phyloP scores from a whole-genome alignment of 1,139 yeast genomes.

The Pichia sp. region DNA sequence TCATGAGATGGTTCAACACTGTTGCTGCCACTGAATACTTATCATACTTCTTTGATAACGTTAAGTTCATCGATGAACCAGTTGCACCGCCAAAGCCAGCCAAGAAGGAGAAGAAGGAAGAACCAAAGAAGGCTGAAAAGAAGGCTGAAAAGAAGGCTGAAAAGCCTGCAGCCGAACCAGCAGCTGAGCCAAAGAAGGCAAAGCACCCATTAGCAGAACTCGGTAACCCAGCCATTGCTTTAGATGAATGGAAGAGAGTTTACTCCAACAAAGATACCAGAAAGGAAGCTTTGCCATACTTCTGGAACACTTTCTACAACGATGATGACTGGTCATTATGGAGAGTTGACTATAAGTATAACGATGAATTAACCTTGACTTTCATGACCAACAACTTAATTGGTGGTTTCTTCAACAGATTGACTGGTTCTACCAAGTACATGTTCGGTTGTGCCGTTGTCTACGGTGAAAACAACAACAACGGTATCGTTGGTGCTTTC shows the following conservation, averaged over 20 bases:
- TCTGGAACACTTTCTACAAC: slow-evolving; percentile 90
- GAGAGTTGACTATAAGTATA: slow-evolving; percentile 96
- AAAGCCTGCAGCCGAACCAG: slow-evolving; percentile 42
- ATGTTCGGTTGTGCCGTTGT: slow-evolving; percentile 92
- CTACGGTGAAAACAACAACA: slow-evolving; percentile 97
- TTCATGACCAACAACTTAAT: slow-evolving; percentile 98
- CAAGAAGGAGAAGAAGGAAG: slow-evolving; percentile 39
- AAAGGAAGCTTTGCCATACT: slow-evolving; percentile 92
- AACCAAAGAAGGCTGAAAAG: slow-evolving; percentile 34
- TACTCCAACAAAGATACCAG: slow-evolving; percentile 98
- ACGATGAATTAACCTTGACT: slow-evolving; percentile 93
- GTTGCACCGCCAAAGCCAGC: slow-evolving; percentile 75
- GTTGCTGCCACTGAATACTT: slow-evolving; percentile 55
- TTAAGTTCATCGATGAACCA: slow-evolving; percentile 62
- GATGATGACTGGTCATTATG: slow-evolving; percentile 92
- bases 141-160: slow-evolving; percentile 33
- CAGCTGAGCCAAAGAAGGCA: slow-evolving; percentile 53
- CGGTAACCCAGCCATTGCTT: slow-evolving; percentile 61
- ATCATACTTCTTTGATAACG: slow-evolving; percentile 41
- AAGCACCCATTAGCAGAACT: slow-evolving; percentile 89
- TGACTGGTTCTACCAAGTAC: slow-evolving; percentile 86
- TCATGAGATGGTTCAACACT: slow-evolving; percentile 84
- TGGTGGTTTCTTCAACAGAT: slow-evolving; percentile 98
- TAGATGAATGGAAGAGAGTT: slow-evolving; percentile 95
- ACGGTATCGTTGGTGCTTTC: slow-evolving; percentile 95